Evolutionary conservation across 768 basidiomycete species (phyloP).

Genomic region (Lanmaoa rubissima): DNA sequence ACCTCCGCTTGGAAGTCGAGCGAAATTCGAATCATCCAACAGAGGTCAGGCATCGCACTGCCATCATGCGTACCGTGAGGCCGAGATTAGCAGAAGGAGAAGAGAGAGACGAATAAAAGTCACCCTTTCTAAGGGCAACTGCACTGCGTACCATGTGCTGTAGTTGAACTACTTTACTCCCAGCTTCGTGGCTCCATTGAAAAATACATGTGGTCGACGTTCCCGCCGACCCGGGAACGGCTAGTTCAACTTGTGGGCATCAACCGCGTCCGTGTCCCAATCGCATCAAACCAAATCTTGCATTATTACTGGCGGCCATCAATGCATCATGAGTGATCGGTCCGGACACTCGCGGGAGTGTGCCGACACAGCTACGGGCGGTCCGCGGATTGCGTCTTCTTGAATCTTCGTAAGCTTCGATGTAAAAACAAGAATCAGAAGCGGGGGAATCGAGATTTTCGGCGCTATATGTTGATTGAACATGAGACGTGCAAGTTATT

Average conservation of each 20-base stretch:
- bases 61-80: slow-evolving; percentile 41
- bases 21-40: slow-evolving; percentile 55
- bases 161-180: slow-evolving; percentile 3
- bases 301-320: slow-evolving; percentile 1
- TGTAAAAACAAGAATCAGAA: slow-evolving; percentile 38
- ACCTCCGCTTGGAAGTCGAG: slow-evolving; percentile 17
- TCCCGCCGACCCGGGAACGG: slow-evolving; percentile 20
- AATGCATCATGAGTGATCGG: not conserved
- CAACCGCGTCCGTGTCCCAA: slow-evolving; percentile 22
- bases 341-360: slow-evolving; percentile 33
- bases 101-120: slow-evolving; percentile 16
- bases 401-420: slow-evolving; percentile 80
- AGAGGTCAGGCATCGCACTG: slow-evolving; percentile 75
- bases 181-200: slow-evolving; percentile 5
- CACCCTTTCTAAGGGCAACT: not conserved
- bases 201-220: slow-evolving; percentile 5
- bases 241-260: not conserved
- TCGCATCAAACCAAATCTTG: slow-evolving; percentile 36
- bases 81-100: slow-evolving; percentile 8
- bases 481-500: not conserved
- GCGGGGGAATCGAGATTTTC: not conserved
- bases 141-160: slow-evolving; percentile 3
- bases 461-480: not conserved
- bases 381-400: slow-evolving; percentile 61
- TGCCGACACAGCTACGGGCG: slow-evolving; percentile 37